Percentiles rank a stretch among this genome's conserved stretches.
phyloP scores from a whole-genome alignment of 192 early-diverging fungal genomes.

The Umbelopsis sp. region DNA sequence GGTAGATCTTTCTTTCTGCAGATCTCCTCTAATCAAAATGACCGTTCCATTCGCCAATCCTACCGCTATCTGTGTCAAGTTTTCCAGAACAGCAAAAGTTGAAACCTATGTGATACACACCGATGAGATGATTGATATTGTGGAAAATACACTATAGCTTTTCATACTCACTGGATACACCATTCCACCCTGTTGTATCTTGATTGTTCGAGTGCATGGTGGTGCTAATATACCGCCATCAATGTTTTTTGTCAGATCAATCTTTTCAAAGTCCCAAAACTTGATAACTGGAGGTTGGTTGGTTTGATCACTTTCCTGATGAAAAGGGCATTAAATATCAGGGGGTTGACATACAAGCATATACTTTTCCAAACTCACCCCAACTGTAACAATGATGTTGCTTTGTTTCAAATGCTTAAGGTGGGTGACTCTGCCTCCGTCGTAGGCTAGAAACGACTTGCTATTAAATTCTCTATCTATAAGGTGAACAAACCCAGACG shows the following conservation, averaged over 20 bases:
- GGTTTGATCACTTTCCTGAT: conserved; percentile 52
- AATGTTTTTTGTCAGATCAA: conserved; percentile 41
- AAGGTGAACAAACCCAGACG: conserved; percentile 63
- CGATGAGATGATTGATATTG: background rate
- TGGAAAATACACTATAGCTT: background rate
- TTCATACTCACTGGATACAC: conserved; percentile 60
- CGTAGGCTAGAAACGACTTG: conserved; percentile 64
- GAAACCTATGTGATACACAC: conserved; percentile 40
- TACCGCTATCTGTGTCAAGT: conserved; percentile 85
- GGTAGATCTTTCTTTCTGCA: conserved; percentile 74
- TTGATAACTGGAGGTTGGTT: conserved; percentile 64
- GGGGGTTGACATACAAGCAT: conserved; percentile 36
- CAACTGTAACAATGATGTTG: conserved; percentile 80
- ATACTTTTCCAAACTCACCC: conserved; percentile 52
- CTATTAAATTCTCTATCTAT: conserved; percentile 66
- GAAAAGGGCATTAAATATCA: background rate
- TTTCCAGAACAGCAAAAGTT: conserved; percentile 74
- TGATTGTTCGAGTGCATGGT: conserved; percentile 61
- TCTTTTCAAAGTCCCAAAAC: conserved; percentile 78
- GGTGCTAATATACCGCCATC: conserved; percentile 55
- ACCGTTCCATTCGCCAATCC: conserved; percentile 94
- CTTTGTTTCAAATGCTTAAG: conserved; percentile 78
- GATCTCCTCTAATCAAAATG: conserved; percentile 79
- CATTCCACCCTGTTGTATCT: conserved; percentile 66
- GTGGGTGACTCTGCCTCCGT: conserved; percentile 75